phyloP scores from a whole-genome alignment of 2,329 filamentous ascomycete species.

The Ceratocystis alfenasii region DNA sequence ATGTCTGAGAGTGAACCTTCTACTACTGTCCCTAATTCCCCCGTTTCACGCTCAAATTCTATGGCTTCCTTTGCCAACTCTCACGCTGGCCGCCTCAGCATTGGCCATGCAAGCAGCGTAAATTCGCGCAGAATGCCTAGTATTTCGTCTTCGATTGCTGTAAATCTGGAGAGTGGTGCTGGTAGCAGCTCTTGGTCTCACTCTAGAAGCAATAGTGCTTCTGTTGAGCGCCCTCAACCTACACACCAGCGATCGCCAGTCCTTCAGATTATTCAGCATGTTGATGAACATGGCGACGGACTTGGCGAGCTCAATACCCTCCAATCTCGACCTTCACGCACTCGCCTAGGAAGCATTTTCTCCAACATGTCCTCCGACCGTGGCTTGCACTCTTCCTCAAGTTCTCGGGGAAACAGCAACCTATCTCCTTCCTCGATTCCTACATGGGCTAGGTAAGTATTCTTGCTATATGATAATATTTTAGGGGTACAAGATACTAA shows the following conservation, averaged over 20 bases:
- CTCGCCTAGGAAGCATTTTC: slow-evolving; percentile 38
- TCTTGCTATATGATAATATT: neutral
- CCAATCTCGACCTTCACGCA: slow-evolving; percentile 42
- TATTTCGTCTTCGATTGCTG: slow-evolving; percentile 43
- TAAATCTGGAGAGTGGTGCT: slow-evolving; percentile 21
- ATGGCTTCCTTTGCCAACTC: slow-evolving; percentile 32
- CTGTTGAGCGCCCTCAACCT: slow-evolving; percentile 40
- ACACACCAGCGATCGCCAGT: slow-evolving; percentile 30
- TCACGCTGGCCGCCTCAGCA: slow-evolving; percentile 30
- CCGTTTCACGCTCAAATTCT: slow-evolving; percentile 35
- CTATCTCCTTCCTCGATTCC: slow-evolving; percentile 38
- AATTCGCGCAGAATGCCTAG: slow-evolving; percentile 46
- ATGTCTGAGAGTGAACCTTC: slow-evolving; percentile 48
- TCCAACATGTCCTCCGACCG: slow-evolving; percentile 41
- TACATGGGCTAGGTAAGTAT: slow-evolving; percentile 41
- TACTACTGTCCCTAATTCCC: slow-evolving; percentile 31
- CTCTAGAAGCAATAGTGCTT: slow-evolving; percentile 34
- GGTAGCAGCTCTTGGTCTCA: slow-evolving; percentile 29
- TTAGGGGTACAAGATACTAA: neutral
- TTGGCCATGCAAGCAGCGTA: slow-evolving; percentile 39
- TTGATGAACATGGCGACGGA: slow-evolving; percentile 53
- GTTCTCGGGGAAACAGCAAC: slow-evolving; percentile 36
- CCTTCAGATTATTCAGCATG: slow-evolving; percentile 36
- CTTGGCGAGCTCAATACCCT: slow-evolving; percentile 47
- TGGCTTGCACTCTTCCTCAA: slow-evolving; percentile 41